Evolutionary conservation across 768 basidiomycete genomes (phyloP), one percentile per base, ranked within the genome.

Genomic region (Agrocybe pediades): DNA sequence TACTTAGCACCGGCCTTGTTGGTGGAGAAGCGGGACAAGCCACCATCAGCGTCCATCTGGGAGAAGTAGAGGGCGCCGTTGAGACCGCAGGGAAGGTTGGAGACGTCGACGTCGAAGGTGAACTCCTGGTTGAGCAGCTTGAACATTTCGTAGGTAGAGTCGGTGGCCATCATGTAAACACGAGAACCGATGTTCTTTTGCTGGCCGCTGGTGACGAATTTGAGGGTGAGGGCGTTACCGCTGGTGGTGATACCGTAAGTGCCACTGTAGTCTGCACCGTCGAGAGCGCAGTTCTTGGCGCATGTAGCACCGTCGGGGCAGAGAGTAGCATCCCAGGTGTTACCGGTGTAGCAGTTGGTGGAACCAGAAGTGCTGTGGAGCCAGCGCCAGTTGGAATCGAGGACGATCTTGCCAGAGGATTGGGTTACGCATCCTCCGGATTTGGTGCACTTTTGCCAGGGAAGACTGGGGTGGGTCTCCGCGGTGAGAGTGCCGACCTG

Each of bases 311-410:
- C 65, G 59, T 78, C 74, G 27, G 80, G 74, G 72, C 82, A 84
- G 42, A 82, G 64, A 15, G 76, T 70, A 4, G 70, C 52, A 68
- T 83, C 71, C 80, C 80, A 85, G 16, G 71, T 63, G 72, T 83
- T 82, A 30, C 82, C 82, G 56, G 77, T 81, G 72, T 82, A 82
- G 62, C 82, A 75, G 67, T 74, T 74, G 48, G 67, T 71, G 69
- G 70, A 68, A 25, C 66, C 63, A 44, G 57, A 58, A 54, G 67
- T 69, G 30, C 61, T 59, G 65, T 81, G 78, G 27, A 77, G 61
- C 80, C 79, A 83, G 53, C 82, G 79, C 80, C 80, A 83, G 73
- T 82, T 82, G 56, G 76, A 60, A 65, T 83, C 81, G 64, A 84
- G 72, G 49, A 77, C 76, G 61, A 84, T 72, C 25, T 68, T 46